Conservation (phyloP, 768 basidiomycete genomes). For the Saitozyma sp. region DNA sequence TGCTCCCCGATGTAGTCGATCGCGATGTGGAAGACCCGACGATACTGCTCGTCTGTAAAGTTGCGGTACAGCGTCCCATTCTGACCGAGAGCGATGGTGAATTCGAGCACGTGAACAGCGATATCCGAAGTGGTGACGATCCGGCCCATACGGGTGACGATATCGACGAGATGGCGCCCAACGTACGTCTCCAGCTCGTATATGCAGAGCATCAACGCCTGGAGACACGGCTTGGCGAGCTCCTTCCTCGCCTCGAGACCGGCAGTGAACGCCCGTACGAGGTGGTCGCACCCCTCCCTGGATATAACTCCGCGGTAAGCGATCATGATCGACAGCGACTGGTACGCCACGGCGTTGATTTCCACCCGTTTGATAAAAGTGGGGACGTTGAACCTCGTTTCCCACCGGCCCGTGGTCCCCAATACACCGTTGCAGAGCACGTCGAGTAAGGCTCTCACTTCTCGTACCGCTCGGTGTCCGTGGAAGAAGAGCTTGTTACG, state of each 20-base stretch:
- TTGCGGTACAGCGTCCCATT: constrained; percentile 77
- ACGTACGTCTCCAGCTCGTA: constrained; percentile 83
- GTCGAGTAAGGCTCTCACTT: constrained; percentile 65
- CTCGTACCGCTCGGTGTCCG: constrained; percentile 72
- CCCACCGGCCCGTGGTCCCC: constrained; percentile 15
- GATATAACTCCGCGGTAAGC: constrained; percentile 82
- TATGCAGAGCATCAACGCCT: constrained; percentile 80
- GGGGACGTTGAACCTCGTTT: constrained; percentile 47
- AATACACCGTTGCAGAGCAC: constrained; percentile 62
- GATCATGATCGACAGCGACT: constrained; percentile 81
- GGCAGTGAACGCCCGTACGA: constrained; percentile 54
- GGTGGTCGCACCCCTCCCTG: constrained; percentile 51
- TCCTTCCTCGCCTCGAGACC: constrained; percentile 53
- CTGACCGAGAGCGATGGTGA: constrained; percentile 82
- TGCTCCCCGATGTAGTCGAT: constrained; percentile 91
- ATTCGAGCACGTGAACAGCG: constrained; percentile 93
- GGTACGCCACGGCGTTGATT: constrained; percentile 82
- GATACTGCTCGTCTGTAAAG: constrained; percentile 85
- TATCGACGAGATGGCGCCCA: constrained; percentile 72
- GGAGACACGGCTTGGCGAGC: constrained; percentile 79
- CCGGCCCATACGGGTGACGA: constrained; percentile 76
- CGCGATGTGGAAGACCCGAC: constrained; percentile 91
- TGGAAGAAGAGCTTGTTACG: constrained; percentile 96
- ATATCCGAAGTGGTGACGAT: constrained; percentile 93
- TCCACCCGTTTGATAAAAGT: constrained; percentile 65